Evolutionary conservation across 2,329 filamentous ascomycete species (phyloP).

Genomic region (Penicillium sp.): DNA sequence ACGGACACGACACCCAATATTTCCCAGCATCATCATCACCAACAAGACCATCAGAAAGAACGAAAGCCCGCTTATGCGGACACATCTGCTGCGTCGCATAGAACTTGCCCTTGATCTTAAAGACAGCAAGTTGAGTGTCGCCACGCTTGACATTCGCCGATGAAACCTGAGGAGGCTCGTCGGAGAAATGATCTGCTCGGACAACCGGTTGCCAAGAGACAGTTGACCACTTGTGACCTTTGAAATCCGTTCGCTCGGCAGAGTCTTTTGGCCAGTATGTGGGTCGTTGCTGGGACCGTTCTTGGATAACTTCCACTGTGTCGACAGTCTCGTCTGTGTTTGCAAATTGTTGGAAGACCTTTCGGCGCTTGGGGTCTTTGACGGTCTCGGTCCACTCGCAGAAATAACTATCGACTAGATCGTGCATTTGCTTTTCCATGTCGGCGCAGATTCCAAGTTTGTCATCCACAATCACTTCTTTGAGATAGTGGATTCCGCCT

Average conservation of each 20-base stretch:
- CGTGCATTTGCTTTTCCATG: constrained; percentile 83
- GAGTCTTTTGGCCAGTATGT: constrained; percentile 73
- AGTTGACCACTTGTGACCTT: constrained; percentile 61
- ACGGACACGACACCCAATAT: constrained; percentile 83
- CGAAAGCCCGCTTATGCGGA: constrained; percentile 85
- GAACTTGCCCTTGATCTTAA: constrained; percentile 75
- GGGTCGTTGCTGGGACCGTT: constrained; percentile 71
- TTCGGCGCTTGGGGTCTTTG: constrained; percentile 63
- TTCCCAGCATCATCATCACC: constrained; percentile 60
- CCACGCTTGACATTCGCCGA: constrained; percentile 78
- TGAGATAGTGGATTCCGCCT: constrained; percentile 78
- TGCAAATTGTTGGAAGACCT: constrained; percentile 76
- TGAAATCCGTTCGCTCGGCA: constrained; percentile 66
- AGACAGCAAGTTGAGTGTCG: constrained; percentile 84
- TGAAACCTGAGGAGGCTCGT: constrained; percentile 65
- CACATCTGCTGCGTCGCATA: constrained; percentile 94
- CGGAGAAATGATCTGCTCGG: constrained; percentile 65
- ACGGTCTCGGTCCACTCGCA: constrained; percentile 90
- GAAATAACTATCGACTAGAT: constrained; percentile 79
- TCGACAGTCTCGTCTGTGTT: constrained; percentile 73
- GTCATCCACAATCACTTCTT: constrained; percentile 79
- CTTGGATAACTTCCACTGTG: constrained; percentile 66
- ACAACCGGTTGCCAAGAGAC: constrained; percentile 79
- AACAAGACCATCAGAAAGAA: constrained; percentile 80
- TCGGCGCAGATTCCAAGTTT: constrained; percentile 80